Conservation (phyloP, 2,329 filamentous ascomycete genomes). For the Graphilbum fragrans region DNA sequence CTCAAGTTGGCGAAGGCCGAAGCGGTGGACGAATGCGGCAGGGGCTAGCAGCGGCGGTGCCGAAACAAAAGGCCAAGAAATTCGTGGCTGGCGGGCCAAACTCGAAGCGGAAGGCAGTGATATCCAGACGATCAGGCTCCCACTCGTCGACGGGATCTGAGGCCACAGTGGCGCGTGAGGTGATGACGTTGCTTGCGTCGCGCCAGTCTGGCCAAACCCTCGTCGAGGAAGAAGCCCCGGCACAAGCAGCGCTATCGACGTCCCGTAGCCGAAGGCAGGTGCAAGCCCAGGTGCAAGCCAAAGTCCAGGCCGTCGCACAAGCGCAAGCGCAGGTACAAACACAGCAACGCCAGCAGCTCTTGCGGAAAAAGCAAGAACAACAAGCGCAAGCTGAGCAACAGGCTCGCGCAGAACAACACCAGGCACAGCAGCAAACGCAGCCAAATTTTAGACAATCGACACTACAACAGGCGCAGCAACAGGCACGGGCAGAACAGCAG, state of each 20-base stretch:
- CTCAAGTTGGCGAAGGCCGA: too few relatives aligned
- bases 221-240: constrained; percentile 5
- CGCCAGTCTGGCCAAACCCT: constrained; percentile 1
- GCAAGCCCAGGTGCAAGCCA: neutral
- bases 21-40: too few relatives aligned
- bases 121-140: constrained; percentile 34
- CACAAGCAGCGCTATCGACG: too few relatives aligned
- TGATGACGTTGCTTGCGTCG: neutral
- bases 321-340: neutral
- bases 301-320: too few relatives aligned
- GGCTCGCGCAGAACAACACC: too few relatives aligned
- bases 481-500: too few relatives aligned
- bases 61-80: constrained; percentile 12
- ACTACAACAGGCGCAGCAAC: too few relatives aligned
- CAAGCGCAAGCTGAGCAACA: too few relatives aligned
- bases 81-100: constrained; percentile 30
- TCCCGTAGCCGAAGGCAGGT: neutral
- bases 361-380: neutral
- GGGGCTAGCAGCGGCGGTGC: too few relatives aligned
- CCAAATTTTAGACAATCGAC: too few relatives aligned
- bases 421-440: too few relatives aligned
- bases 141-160: constrained; percentile 29
- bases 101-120: constrained; percentile 31
- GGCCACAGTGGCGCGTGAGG: constrained; percentile 9
- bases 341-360: neutral